These are phyloP conservation scores for Phytophthora nicotianae DNA, from an alignment of 352 stramenopile genomes.

Conservation along the genomic window DNA sequence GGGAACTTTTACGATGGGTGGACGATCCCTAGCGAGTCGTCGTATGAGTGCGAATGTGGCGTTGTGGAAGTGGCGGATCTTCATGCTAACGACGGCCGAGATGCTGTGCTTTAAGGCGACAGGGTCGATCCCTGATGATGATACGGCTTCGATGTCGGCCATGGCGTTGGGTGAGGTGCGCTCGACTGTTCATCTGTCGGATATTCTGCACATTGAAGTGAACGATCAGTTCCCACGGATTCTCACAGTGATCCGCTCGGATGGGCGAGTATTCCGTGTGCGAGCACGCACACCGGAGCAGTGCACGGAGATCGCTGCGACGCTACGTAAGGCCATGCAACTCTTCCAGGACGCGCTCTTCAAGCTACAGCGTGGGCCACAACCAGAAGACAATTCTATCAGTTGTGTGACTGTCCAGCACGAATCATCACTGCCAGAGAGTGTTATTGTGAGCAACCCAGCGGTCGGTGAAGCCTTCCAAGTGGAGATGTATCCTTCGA, in stretches of 20 bases:
- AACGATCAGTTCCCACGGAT: constrained; percentile 75
- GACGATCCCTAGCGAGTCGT: constrained; percentile 68
- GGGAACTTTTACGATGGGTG: constrained; percentile 79
- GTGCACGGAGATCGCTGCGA: constrained; percentile 58
- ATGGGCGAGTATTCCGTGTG: constrained; percentile 75
- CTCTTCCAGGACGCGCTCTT: constrained; percentile 79
- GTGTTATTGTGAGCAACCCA: constrained; percentile 57
- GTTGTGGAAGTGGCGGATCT: constrained; percentile 81
- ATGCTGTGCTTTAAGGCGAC: constrained; percentile 80
- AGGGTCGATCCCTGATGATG: constrained; percentile 36
- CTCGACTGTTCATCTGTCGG: constrained; percentile 72
- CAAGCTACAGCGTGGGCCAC: constrained; percentile 63
- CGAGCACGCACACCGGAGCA: constrained; percentile 69
- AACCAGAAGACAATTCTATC: constrained; percentile 71
- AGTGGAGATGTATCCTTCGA: constrained; percentile 76
- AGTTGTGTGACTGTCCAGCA: constrained; percentile 81
- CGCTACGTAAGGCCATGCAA: constrained; percentile 62
- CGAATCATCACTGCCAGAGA: constrained; percentile 65
- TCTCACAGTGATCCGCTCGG: constrained; percentile 72
- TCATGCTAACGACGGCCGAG: constrained; percentile 78
- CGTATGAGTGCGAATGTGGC: constrained; percentile 76
- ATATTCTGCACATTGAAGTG: constrained; percentile 81
- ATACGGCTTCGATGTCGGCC: constrained; percentile 29
- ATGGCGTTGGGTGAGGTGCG: constrained; percentile 69
- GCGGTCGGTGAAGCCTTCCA: constrained; percentile 50